These are phyloP conservation scores for Lagenaria siceraria DNA, from an alignment of 306 rosid genomes.

Conservation along the genomic window DNA sequence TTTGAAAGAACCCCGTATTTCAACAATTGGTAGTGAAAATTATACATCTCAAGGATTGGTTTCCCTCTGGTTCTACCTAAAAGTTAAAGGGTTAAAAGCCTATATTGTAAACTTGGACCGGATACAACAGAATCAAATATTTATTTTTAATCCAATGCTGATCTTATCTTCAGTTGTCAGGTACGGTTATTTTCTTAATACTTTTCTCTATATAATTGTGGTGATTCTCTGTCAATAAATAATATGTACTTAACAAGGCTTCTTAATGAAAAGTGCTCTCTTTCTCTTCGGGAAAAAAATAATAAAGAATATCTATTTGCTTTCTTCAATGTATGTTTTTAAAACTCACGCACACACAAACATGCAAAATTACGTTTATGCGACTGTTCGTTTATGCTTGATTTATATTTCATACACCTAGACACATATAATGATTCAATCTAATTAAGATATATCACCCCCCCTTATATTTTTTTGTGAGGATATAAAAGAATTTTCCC, in stretches of 20 bases:
- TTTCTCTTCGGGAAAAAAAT: not conserved
- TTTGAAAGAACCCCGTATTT: constrained; percentile 45
- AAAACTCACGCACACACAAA: not conserved
- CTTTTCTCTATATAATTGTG: not conserved
- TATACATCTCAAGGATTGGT: constrained; percentile 39
- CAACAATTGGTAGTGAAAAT: constrained; percentile 34
- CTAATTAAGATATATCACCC: not conserved
- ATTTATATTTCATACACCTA: not conserved
- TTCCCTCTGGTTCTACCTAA: constrained; percentile 41
- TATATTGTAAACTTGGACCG: constrained; percentile 34
- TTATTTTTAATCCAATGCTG: constrained; percentile 41
- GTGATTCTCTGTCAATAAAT: not conserved
- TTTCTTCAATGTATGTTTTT: not conserved
- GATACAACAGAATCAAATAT: constrained; percentile 37
- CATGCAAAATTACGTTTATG: not conserved
- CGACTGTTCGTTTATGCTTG: not conserved
- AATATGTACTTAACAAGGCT: not conserved
- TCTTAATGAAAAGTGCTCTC: not conserved
- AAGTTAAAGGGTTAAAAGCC: constrained; percentile 45
- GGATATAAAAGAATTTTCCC: too few relatives aligned
- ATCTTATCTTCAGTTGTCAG: constrained; percentile 44
- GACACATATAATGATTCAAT: not conserved
- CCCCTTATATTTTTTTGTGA: too few relatives aligned
- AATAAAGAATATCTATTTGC: not conserved
- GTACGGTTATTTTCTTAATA: constrained; percentile 26